Conservation (phyloP, 495 filamentous ascomycete genomes). For the Hypoxylon fuscum region DNA sequence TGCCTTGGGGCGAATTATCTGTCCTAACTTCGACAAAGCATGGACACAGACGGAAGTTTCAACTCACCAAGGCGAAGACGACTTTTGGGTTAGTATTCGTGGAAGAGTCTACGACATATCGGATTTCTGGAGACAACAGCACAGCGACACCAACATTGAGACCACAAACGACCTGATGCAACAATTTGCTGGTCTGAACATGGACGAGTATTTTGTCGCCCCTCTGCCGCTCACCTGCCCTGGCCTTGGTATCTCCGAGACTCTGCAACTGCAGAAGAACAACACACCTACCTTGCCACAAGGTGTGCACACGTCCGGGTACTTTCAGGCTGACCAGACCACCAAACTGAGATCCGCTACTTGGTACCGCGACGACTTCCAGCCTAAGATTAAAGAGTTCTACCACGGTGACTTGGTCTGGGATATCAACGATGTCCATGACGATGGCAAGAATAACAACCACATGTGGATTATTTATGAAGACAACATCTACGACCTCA, state of each 20-base stretch:
- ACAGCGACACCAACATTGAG: conserved; percentile 72
- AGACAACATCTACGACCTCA: conserved; percentile 83
- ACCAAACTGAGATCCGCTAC: conserved; percentile 66
- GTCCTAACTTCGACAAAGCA: conserved; percentile 90
- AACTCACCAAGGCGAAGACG: conserved; percentile 72
- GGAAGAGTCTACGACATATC: conserved; percentile 92
- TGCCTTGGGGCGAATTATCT: conserved; percentile 82
- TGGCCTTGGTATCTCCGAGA: conserved; percentile 65
- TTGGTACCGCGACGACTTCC: conserved; percentile 81
- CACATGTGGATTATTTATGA: conserved; percentile 84
- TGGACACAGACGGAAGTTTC: conserved; percentile 80
- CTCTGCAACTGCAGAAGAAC: conserved; percentile 66
- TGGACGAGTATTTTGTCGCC: conserved; percentile 85
- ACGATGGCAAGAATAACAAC: conserved; percentile 68
- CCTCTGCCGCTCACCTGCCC: conserved; percentile 80
- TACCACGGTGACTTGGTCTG: conserved; percentile 88
- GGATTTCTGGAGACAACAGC: conserved; percentile 83
- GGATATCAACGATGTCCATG: conserved; percentile 62
- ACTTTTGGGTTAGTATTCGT: conserved; percentile 89
- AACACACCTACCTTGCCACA: conserved; percentile 61
- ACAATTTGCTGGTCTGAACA: conserved; percentile 76
- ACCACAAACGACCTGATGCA: conserved; percentile 74
- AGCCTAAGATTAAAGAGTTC: conserved; percentile 82
- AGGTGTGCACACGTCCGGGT: conserved; percentile 76
- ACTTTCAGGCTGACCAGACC: conserved; percentile 57